Percentiles rank a stretch among this genome's conserved stretches.
These are phyloP conservation scores for Sporothrix brasiliensis DNA, from an alignment of 2,329 filamentous ascomycete species.

Conservation along the genomic window DNA sequence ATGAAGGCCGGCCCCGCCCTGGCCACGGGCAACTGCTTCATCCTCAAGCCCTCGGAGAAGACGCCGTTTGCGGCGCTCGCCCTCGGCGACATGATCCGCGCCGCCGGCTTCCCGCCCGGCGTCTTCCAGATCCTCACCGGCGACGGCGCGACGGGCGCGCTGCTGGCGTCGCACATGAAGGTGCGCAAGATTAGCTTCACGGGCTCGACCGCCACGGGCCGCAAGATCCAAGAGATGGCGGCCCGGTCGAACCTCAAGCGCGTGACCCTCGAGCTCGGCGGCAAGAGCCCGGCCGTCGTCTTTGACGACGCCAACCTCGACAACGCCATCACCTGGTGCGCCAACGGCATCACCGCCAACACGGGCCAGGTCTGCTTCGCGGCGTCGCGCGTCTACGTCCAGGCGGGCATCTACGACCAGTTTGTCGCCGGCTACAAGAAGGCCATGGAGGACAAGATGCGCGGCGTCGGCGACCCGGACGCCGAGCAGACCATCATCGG, in stretches of 20 bases:
- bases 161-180: slow-evolving; percentile 36
- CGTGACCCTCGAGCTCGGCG: slow-evolving; percentile 71
- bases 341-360: slow-evolving; percentile 64
- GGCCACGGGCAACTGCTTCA: slow-evolving; percentile 49
- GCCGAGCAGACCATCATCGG: slow-evolving; percentile 62
- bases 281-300: slow-evolving; percentile 66
- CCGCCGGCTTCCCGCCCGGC: slow-evolving; percentile 51
- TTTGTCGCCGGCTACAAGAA: slow-evolving; percentile 64
- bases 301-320: slow-evolving; percentile 66
- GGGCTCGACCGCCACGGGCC: slow-evolving; percentile 66
- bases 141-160: slow-evolving; percentile 41
- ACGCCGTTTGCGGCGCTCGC: slow-evolving; percentile 46
- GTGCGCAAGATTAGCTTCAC: slow-evolving; percentile 70
- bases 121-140: slow-evolving; percentile 50
- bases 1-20: slow-evolving; percentile 49
- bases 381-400: slow-evolving; percentile 71
- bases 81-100: slow-evolving; percentile 44
- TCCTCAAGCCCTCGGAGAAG: slow-evolving; percentile 51
- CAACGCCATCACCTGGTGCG: slow-evolving; percentile 52
- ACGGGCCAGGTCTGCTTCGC: slow-evolving; percentile 76
- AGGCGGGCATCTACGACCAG: slow-evolving; percentile 57
- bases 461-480: slow-evolving; percentile 64
- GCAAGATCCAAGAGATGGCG: slow-evolving; percentile 64
- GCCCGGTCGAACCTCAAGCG: slow-evolving; percentile 65
- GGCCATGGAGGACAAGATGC: slow-evolving; percentile 59